These are phyloP conservation scores for Leccinellum rugosiceps DNA, from an alignment of 768 basidiomycete genomes.

Conservation along the genomic window DNA sequence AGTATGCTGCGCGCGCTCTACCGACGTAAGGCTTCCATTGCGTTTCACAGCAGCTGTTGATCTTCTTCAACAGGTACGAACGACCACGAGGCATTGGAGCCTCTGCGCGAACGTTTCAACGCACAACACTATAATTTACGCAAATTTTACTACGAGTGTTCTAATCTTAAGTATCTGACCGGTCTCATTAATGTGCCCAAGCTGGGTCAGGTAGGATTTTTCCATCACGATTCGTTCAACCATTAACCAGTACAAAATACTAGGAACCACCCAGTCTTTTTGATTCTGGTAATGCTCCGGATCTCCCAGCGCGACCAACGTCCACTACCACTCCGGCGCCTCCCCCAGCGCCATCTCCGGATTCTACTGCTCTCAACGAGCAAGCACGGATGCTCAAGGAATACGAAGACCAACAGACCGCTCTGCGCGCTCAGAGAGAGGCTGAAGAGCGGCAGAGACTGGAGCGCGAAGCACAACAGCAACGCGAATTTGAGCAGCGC, in stretches of 20 bases:
- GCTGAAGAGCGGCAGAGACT: conserved; percentile 78
- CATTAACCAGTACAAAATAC: not conserved
- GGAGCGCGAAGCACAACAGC: conserved; percentile 75
- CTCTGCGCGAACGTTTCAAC: conserved; percentile 80
- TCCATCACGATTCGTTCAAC: not conserved
- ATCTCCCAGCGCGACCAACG: conserved; percentile 80
- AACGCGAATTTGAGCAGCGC: conserved; percentile 85
- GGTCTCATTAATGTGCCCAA: conserved; percentile 98
- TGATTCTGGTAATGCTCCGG: conserved; percentile 79
- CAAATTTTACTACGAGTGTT: conserved; percentile 99
- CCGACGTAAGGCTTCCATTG: conserved; percentile 55
- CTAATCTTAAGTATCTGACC: conserved; percentile 96
- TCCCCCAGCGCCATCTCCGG: conserved; percentile 70
- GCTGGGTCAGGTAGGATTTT: conserved; percentile 59
- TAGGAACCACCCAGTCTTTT: conserved; percentile 96
- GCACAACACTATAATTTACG: conserved; percentile 91
- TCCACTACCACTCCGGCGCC: conserved; percentile 53
- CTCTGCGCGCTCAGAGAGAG: conserved; percentile 76
- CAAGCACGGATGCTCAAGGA: conserved; percentile 93
- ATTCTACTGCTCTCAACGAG: conserved; percentile 73
- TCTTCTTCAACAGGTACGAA: conserved; percentile 66
- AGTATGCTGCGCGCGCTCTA: conserved; percentile 99
- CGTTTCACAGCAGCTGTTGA: conserved; percentile 1
- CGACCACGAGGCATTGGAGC: conserved; percentile 84
- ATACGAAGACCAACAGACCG: conserved; percentile 94